Evolutionary conservation across 805 yeast species (phyloP), one percentile per base, ranked within the genome.

Genomic region (Myxozyma monticola): DNA sequence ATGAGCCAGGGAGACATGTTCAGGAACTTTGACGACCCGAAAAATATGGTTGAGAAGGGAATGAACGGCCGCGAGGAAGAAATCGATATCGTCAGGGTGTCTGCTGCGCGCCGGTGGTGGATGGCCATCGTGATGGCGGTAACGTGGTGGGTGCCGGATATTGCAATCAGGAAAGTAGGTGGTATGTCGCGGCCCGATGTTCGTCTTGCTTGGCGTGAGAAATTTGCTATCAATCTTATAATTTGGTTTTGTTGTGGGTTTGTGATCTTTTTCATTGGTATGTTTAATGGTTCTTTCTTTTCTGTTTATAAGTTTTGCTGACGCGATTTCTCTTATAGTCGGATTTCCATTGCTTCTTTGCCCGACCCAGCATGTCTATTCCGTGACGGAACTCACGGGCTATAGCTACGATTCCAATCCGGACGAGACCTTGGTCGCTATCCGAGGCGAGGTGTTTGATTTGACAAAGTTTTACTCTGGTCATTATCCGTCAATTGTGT

Each of bases 121-220:
- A 62, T 71, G 59, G 59, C 60, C 36, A 39, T 72, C 21, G 75
- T 71, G 1, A 65, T 67, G 68, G 21, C 59, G 4, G 59, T 63
- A 26, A 72, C 75, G 1, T 71, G 68, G 68, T 71, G 71, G 69
- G 55, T 68, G n/a, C 75, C 75, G 3, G 72, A 72, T 9, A 41
- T 49, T 4, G 56, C 66, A 36, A 64, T 71, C 49, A 51, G 51
- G 48, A 36, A 39, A 12, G n/a, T 68, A 20, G 70, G 71, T 1
- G 40, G 61, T 12, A 65, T 70, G 58, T 60, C 63, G 2, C 57
- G 71, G 35, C 63, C 63, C 35, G 70, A 70, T 48, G 62, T 71
- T 6, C 68, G 73, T 15, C 51, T 67, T 8, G 75, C 75, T 1
- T 71, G 75, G 75, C 59, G 74, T 18, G 75, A 71, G 45, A 71